Evolutionary conservation across 1,284 basidiomycete species (phyloP), one percentile per base, ranked within the genome.

Genomic region (Rhodotorula glutinis): DNA sequence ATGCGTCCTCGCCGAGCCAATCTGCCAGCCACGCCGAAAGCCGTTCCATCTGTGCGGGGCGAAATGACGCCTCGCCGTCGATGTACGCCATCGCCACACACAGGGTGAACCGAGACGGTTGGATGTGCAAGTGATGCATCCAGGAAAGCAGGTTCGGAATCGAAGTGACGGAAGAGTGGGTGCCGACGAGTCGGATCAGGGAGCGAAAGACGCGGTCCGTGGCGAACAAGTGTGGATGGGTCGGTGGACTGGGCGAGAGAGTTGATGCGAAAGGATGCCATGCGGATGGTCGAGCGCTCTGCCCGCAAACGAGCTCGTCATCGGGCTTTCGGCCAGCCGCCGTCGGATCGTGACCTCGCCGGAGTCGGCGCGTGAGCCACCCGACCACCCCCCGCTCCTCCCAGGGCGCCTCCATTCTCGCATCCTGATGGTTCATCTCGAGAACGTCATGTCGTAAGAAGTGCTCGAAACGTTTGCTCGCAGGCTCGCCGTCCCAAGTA

Each of bases 101-200:
- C 17, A 92, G 77, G 10, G 87, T 88, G 53, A 81, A 77, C 30
- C 76, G 77, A 10, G 79, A 79, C 0, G 90, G 90, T 30, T 57
- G 51, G 19, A 92, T 79, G 0, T 78, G 77, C 21, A 90, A 75
- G 27, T 80, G 80, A 4, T 83, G 83, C 89, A 91, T 91, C 89
- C 90, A 92, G 9, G 84, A 86, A 2, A 94, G 79, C 4, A 82
- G 82, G n/a, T 84, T 80, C 0, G 90, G 86, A 44, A 92, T 86
- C 75, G 89, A 86, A 0, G 79, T 76, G 4, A 83, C 80, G 1
- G 81, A 81, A 2, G 78, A 76, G 52, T 83, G 82, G 7, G 84
- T 77, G 0, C 85, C 85, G 17, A 90, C 82, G 1, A 92, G 81
- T 41, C 82, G 77, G 55, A 92, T 82, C 75, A 89, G 88, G 13